Evolutionary conservation across 805 yeast genomes (phyloP).

Genomic region (Cyberlindnera saturnus): DNA sequence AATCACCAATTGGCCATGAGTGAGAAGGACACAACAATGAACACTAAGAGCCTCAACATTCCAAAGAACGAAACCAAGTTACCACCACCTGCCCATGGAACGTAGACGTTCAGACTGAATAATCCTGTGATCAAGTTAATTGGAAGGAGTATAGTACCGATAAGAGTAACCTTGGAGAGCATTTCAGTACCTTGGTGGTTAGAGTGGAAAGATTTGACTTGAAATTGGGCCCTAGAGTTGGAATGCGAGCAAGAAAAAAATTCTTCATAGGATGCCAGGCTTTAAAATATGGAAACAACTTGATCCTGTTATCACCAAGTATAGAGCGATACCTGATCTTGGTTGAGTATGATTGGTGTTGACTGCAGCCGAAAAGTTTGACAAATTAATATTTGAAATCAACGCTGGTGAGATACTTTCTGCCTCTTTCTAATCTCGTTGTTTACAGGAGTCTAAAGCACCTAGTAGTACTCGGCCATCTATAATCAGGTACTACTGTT

Average conservation of each 20-base stretch:
- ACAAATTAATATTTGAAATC: conserved; percentile 33
- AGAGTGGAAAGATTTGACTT: conserved; percentile 84
- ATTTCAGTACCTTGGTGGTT: conserved; percentile 82
- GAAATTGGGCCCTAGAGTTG: conserved; percentile 88
- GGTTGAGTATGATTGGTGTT: conserved; percentile 45
- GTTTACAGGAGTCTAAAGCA: too few relatives aligned
- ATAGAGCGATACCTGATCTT: conserved; percentile 84
- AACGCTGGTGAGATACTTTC: conserved; percentile 36
- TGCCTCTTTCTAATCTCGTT: too few relatives aligned
- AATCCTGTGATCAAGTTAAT: conserved; percentile 85
- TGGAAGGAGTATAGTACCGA: conserved; percentile 89
- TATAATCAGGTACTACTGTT: too few relatives aligned
- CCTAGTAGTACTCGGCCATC: too few relatives aligned
- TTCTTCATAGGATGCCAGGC: conserved; percentile 83
- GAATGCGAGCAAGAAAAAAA: conserved; percentile 88
- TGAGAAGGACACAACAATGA: conserved; percentile 34
- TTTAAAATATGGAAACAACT: conserved; percentile 94
- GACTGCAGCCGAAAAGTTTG: conserved; percentile 25
- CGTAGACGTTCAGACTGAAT: conserved; percentile 91
- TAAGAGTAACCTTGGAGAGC: conserved; percentile 80
- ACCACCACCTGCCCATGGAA: conserved; percentile 60
- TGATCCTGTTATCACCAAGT: conserved; percentile 93
- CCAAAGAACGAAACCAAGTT: conserved; percentile 64
- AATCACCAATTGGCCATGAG: conserved; percentile 38
- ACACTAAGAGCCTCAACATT: conserved; percentile 47